Base-by-base conservation (phyloP, 768 basidiomycete species). In the Boletus patriciae region DNA sequence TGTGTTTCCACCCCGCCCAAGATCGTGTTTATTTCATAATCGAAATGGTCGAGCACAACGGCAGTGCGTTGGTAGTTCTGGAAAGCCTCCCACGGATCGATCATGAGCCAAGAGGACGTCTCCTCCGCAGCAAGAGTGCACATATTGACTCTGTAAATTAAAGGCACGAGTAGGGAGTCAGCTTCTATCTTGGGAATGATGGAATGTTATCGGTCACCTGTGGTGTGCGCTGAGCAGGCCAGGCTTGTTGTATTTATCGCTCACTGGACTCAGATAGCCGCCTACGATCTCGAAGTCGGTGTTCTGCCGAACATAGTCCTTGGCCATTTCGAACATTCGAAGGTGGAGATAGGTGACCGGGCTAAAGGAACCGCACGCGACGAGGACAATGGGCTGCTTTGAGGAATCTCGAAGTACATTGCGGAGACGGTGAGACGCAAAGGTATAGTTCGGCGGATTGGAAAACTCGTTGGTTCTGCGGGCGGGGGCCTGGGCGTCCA, bases 241-340 rank as follows among this genome's bases (percentile, higher is more conserved):
- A 36, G 90, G 86, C 72, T 99, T 99, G 83, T 94, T 92, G 85
- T 99, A 99, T 78, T 82, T 79, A 78, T 96, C 94, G 67, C 86
- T 89, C 70, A 99, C 97, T 33, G 97, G 96, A 63, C 94, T 96
- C 66, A 98, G 85, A 76, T 98, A 98, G 4, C 94, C 94, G 25
- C 90, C 97, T 66, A 98, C 80, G 64, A 99, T 91, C 74, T 97
- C 93, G 66, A 92, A 97, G 61, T 90, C 78, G 46, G 92, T 94
- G 72, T 94, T 92, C 66, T 94, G 90, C 50, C 92, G 85, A 51
- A 91, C 85, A 67, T 94, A 94, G 78, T 98, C 97, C 75, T 89
- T 90, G 54, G 96, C 97, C 97, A 99, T 98, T 72, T 98, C 97
- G 74, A 98, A 99, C 94, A 99, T 98, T 63, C 97, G 91, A 59